These are phyloP conservation scores for Ampelocalamus luodianensis DNA, from an alignment of 176 grass and related monocot species.

Conservation along the genomic window DNA sequence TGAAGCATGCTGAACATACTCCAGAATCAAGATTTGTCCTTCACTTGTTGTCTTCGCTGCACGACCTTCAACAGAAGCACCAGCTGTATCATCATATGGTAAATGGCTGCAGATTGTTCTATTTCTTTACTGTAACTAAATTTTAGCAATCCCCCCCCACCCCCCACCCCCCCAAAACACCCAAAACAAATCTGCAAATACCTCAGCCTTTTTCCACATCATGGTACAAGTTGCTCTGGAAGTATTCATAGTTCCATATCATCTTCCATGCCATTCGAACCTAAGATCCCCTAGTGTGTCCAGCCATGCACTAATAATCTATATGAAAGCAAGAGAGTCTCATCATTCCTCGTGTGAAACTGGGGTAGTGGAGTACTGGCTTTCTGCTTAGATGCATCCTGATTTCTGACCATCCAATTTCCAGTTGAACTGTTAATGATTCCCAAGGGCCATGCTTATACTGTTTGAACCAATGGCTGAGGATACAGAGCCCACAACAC, in stretches of 20 bases:
- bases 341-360: not conserved
- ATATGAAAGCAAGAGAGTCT: not conserved
- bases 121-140: not conserved
- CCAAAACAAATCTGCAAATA: not conserved
- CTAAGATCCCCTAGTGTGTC: not conserved
- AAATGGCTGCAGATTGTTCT: slow-evolving; percentile 14
- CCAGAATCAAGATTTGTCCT: slow-evolving; percentile 69
- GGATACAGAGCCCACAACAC: slow-evolving; percentile 9
- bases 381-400: not conserved
- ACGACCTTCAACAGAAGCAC: slow-evolving; percentile 60
- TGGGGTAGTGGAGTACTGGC: not conserved
- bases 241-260: not conserved
- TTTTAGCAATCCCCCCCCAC: not conserved
- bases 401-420: slow-evolving; percentile 3
- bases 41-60: slow-evolving; percentile 53
- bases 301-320: not conserved
- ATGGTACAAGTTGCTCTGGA: not conserved
- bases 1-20: slow-evolving; percentile 49
- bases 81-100: slow-evolving; percentile 70
- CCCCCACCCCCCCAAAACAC: no score
- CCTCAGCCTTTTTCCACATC: not conserved
- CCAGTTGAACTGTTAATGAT: not conserved
- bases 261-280: not conserved
- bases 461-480: not conserved
- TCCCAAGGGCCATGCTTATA: not conserved